Percentiles rank a stretch among this genome's conserved stretches.
Conservation (phyloP, 306 rosid genomes). For the Lotus japonicus region DNA sequence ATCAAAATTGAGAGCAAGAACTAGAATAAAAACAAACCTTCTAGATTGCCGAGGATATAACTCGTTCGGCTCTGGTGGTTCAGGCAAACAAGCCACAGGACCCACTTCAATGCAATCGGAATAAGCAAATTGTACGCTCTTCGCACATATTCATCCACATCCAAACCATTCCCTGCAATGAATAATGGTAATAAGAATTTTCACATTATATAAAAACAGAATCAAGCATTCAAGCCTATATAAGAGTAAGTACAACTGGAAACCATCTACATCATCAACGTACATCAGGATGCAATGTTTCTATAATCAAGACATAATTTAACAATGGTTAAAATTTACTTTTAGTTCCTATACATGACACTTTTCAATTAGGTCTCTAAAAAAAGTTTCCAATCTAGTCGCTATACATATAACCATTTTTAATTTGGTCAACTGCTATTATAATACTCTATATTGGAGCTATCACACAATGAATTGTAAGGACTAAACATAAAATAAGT, state of each 20-base stretch:
- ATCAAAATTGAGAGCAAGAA: conserved; percentile 22
- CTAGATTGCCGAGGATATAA: conserved; percentile 96
- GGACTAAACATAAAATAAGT: no score
- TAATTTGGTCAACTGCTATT: neutral
- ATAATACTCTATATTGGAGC: neutral
- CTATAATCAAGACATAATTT: neutral
- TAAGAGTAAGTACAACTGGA: conserved; percentile 4
- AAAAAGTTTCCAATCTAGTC: neutral
- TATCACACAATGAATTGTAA: no score
- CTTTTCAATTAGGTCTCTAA: neutral
- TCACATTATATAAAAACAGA: neutral
- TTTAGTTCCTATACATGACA: neutral
- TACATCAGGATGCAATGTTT: conserved; percentile 8
- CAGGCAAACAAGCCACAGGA: conserved; percentile 92
- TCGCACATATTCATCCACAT: conserved; percentile 96
- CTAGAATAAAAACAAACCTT: conserved; percentile 48
- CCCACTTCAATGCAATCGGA: conserved; percentile 95
- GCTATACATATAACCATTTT: neutral
- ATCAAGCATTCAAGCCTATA: no score
- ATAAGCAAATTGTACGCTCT: conserved; percentile 96
- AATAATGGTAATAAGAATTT: conserved; percentile 6
- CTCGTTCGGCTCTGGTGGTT: conserved; percentile 97
- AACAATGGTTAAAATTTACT: neutral
- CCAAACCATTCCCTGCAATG: conserved; percentile 88
- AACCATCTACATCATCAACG: conserved; percentile 19